A percentile compares a stretch with the other conserved stretches of the same genome.
phyloP scores from a whole-genome alignment of 2,329 filamentous ascomycete genomes.

The Sporothrix protearum region DNA sequence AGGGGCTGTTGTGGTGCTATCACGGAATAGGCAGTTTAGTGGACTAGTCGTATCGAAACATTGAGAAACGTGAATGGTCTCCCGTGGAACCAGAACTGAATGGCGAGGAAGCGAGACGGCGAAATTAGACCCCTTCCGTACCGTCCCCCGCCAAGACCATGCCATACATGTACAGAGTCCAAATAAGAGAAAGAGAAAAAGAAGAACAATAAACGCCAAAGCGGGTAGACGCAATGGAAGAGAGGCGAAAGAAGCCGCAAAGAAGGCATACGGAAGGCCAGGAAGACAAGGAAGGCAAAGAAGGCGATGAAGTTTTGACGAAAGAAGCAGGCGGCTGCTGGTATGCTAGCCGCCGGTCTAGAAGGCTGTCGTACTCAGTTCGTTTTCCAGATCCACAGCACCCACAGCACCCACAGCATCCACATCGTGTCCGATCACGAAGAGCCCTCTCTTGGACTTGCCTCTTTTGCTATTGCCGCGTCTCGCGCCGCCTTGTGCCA shows the following conservation, averaged over 20 bases:
- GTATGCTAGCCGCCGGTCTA: background rate
- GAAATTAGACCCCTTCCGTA: background rate
- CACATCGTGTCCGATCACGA: background rate
- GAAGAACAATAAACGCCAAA: no score
- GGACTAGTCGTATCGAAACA: background rate
- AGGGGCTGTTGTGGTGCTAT: background rate
- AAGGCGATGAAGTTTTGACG: no score
- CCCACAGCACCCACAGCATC: background rate
- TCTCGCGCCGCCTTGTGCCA: background rate
- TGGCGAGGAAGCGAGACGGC: background rate
- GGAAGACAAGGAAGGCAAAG: background rate
- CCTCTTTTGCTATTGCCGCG: background rate
- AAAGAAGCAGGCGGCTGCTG: background rate
- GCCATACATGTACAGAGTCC: background rate
- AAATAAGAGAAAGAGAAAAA: background rate
- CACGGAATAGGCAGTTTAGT: background rate
- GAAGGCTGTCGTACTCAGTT: background rate
- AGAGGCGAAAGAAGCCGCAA: background rate
- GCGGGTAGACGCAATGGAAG: conserved; percentile 1
- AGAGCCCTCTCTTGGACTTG: background rate
- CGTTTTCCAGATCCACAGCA: no score
- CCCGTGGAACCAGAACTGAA: background rate
- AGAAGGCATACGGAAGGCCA: background rate
- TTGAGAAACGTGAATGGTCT: background rate
- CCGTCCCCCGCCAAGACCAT: background rate